A percentile compares a stretch with the other conserved stretches of the same genome.
Conservation (phyloP, 768 basidiomycete species). For the Leucosporidium yakuticum region DNA sequence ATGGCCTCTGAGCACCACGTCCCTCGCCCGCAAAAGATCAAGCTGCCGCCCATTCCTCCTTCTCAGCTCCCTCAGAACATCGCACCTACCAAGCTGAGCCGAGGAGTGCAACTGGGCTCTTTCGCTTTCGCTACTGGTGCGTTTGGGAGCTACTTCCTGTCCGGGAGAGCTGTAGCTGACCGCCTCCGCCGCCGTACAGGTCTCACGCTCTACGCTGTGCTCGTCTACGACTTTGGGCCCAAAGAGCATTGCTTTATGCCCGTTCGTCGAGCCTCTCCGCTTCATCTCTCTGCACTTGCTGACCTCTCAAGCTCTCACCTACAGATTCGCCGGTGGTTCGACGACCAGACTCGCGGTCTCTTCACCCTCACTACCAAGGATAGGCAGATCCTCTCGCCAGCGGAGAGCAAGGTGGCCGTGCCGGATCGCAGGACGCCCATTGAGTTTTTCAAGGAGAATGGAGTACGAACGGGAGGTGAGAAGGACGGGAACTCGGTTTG, state of each 20-base stretch:
- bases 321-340: conserved; percentile 33
- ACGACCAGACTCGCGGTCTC: conserved; percentile 22
- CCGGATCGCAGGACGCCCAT: conserved; percentile 21
- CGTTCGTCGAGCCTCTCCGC: background rate
- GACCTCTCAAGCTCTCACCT: background rate
- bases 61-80: conserved; percentile 28
- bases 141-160: fast-evolving
- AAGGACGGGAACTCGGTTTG: no score
- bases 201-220: conserved; percentile 21
- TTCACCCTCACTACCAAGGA: conserved; percentile 32
- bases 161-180: background rate
- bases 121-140: conserved; percentile 28
- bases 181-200: conserved; percentile 3
- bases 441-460: conserved; percentile 35
- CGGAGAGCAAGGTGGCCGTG: conserved; percentile 9
- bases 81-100: conserved; percentile 19
- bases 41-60: conserved; percentile 19
- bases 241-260: conserved; percentile 36
- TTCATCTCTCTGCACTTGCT: background rate
- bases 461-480: no score
- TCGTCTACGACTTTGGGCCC: conserved; percentile 30
- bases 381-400: conserved; percentile 15
- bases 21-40: conserved; percentile 17
- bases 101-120: conserved; percentile 18
- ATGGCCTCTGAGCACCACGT: conserved; percentile 7